Evolutionary conservation across 768 basidiomycete genomes (phyloP).

Genomic region (Termitomyces bulborhizus): DNA sequence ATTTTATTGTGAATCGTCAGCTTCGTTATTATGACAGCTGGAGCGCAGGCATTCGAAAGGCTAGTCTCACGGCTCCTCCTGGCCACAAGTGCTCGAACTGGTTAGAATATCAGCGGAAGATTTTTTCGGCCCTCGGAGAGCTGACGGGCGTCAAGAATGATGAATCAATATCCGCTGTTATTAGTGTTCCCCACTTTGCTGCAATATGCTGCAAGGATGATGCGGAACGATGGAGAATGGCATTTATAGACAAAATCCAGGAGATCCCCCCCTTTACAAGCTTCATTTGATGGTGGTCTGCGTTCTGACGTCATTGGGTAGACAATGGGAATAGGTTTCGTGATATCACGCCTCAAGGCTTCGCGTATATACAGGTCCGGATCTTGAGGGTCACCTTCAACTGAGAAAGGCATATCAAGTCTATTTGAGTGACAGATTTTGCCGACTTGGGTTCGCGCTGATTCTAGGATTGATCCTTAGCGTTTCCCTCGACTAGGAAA

Average conservation of each 20-base stretch:
- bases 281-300: background rate
- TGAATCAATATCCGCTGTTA: constrained; percentile 6
- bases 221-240: constrained; percentile 9
- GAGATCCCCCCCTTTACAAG: constrained; percentile 11
- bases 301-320: background rate
- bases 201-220: constrained; percentile 15
- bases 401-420: background rate
- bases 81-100: constrained; percentile 14
- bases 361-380: too few relatives aligned
- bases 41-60: constrained; percentile 9
- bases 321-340: background rate
- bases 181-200: constrained; percentile 12
- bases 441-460: background rate
- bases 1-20: background rate
- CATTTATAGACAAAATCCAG: constrained; percentile 4
- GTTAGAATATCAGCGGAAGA: constrained; percentile 12
- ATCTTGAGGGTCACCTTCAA: background rate
- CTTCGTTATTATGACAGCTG: constrained; percentile 11
- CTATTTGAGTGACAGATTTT: background rate
- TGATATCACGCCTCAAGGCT: background rate
- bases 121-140: constrained; percentile 9
- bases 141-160: constrained; percentile 10
- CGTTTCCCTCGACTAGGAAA: background rate
- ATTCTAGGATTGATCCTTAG: too few relatives aligned
- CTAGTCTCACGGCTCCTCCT: constrained; percentile 4